Evolutionary conservation across 2,329 filamentous ascomycete genomes (phyloP).

Genomic region (Aulographum hederae): DNA sequence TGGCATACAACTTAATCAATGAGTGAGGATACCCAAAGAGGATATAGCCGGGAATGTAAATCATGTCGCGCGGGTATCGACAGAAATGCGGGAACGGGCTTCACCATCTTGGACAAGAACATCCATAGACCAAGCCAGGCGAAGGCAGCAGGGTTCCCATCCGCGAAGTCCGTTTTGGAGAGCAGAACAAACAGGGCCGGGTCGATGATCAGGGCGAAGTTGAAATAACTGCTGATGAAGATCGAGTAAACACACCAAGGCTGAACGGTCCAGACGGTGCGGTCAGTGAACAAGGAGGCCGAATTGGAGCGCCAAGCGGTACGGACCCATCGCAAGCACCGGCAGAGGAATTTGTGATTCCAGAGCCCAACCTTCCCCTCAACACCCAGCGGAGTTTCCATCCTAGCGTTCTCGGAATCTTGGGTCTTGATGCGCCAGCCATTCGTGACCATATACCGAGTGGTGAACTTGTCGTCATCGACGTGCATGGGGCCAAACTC

Average conservation of each 20-base stretch:
- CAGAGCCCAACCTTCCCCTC: too few relatives aligned
- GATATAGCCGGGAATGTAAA: conserved; percentile 30
- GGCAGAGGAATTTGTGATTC: conserved; percentile 25
- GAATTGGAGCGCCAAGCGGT: conserved; percentile 28
- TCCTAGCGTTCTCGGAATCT: conserved; percentile 24
- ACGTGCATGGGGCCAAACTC: conserved; percentile 7
- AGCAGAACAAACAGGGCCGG: conserved; percentile 12
- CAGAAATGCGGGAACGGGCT: conserved; percentile 35
- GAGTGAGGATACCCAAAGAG: conserved; percentile 40
- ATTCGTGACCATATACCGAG: conserved; percentile 28
- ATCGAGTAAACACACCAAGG: conserved; percentile 39
- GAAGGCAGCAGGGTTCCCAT: conserved; percentile 8
- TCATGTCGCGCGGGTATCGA: conserved; percentile 32
- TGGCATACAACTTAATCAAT: conserved; percentile 36
- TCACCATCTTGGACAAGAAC: conserved; percentile 36
- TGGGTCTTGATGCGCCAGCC: conserved; percentile 35
- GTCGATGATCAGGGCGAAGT: conserved; percentile 39
- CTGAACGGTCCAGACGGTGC: conserved; percentile 22
- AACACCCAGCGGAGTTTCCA: conserved; percentile 31
- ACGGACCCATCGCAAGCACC: conserved; percentile 33
- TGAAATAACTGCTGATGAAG: conserved; percentile 33
- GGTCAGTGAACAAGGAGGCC: conserved; percentile 12
- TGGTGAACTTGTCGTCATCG: conserved; percentile 28
- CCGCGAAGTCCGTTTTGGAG: conserved; percentile 5
- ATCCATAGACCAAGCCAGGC: conserved; percentile 26